Percentiles rank a stretch among this genome's conserved stretches.
phyloP scores from a whole-genome alignment of 306 rosid species.

The Sicyos edulis region DNA sequence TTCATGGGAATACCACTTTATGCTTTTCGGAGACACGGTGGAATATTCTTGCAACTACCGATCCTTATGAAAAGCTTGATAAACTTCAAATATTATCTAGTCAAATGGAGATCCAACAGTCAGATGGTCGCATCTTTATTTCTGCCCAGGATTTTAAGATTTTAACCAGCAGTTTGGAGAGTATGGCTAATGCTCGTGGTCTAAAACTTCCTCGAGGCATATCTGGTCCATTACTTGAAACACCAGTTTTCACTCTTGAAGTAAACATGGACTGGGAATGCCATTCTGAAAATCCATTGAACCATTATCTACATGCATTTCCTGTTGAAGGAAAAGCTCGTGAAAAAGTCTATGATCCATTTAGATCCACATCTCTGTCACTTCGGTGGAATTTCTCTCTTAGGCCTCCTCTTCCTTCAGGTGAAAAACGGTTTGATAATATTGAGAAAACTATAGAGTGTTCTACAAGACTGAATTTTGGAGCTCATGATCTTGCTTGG shows the following conservation, averaged over 20 bases:
- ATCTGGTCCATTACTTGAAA: slow-evolving; percentile 69
- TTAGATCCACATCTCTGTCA: slow-evolving; percentile 86
- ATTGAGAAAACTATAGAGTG: slow-evolving; percentile 40
- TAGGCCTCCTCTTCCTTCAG: slow-evolving; percentile 48
- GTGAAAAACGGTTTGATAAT: slow-evolving; percentile 39
- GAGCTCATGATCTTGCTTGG: slow-evolving; percentile 99
- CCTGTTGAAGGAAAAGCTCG: slow-evolving; percentile 80
- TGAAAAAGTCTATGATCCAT: slow-evolving; percentile 79
- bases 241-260: slow-evolving; percentile 72
- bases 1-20: slow-evolving; percentile 75
- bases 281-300: slow-evolving; percentile 78
- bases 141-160: slow-evolving; percentile 74
- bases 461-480: slow-evolving; percentile 76
- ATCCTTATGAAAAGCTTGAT: slow-evolving; percentile 95
- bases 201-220: slow-evolving; percentile 66
- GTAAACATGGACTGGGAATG: slow-evolving; percentile 96
- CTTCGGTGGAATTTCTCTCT: slow-evolving; percentile 85
- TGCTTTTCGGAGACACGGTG: slow-evolving; percentile 64
- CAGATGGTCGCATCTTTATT: slow-evolving; percentile 72
- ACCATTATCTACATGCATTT: slow-evolving; percentile 85
- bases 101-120: slow-evolving; percentile 79
- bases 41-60: slow-evolving; percentile 73
- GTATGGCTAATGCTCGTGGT: slow-evolving; percentile 74
- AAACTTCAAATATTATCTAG: slow-evolving; percentile 65
- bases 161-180: slow-evolving; percentile 81